These are phyloP conservation scores for Trichosporon asahii DNA, from an alignment of 1,284 basidiomycete genomes.

Conservation along the genomic window DNA sequence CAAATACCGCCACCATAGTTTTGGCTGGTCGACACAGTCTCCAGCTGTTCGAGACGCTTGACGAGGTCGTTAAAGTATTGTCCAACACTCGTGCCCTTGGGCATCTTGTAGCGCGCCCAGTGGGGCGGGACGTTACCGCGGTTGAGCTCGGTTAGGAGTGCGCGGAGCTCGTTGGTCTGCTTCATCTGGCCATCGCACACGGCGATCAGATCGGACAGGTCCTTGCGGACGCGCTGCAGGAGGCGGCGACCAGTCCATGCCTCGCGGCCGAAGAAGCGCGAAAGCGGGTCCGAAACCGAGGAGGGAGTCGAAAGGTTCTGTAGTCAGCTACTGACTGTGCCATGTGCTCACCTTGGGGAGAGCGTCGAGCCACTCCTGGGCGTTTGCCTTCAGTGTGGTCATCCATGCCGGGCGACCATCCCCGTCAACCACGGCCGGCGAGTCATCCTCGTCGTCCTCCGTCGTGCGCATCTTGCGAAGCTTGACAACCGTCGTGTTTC, in stretches of 20 bases:
- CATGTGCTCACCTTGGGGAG: conserved; percentile 64
- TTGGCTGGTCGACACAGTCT: conserved; percentile 60
- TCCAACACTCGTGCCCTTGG: conserved; percentile 71
- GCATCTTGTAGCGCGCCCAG: conserved; percentile 86
- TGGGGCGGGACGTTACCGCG: conserved; percentile 84
- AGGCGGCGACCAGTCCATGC: conserved; percentile 73
- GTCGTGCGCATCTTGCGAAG: conserved; percentile 87
- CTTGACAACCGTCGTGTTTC: conserved; percentile 74
- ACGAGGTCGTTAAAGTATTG: conserved; percentile 81
- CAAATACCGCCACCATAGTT: conserved; percentile 58
- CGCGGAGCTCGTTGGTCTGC: conserved; percentile 89
- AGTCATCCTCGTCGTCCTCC: conserved; percentile 78
- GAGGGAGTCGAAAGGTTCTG: conserved; percentile 28
- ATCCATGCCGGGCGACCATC: conserved; percentile 88
- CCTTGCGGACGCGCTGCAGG: conserved; percentile 69
- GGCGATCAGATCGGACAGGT: conserved; percentile 72
- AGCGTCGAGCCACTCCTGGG: conserved; percentile 72
- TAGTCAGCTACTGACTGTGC: neutral
- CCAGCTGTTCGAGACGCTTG: conserved; percentile 72
- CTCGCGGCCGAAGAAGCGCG: conserved; percentile 84
- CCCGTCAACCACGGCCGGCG: conserved; percentile 57
- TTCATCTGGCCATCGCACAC: conserved; percentile 83
- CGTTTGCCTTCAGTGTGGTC: conserved; percentile 72
- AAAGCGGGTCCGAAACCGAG: conserved; percentile 63
- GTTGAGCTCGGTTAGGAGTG: conserved; percentile 77